Base-by-base conservation (phyloP, 2,329 filamentous ascomycete species). In the Emergomyces orientalis region DNA sequence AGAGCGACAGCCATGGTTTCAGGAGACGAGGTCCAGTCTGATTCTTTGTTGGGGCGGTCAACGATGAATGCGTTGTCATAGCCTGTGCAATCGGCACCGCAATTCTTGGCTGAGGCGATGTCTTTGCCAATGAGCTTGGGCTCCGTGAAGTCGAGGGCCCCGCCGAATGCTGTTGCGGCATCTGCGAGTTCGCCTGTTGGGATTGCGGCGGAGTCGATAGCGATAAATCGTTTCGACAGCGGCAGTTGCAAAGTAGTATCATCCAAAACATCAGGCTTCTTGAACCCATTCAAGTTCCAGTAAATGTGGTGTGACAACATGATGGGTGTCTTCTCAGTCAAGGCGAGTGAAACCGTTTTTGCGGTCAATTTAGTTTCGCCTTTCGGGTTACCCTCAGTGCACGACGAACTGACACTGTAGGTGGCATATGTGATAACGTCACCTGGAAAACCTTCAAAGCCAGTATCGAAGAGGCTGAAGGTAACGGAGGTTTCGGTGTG, bases 71-170 rank as follows among this genome's bases (percentile, higher is more conserved):
- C 79, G 64, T 79, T 80, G 81, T 93, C 91, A 74, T 96, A 96
- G 34, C 93, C 93, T 0, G 84, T 88, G 79, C 93, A 97, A 74
- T 85, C 85, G 66, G 81, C 82, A 19, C 91, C 92, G 72, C 93
- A 97, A 76, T 93, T 86, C 9, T 81, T 67, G 1, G 92, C 78
- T 59, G 85, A 80, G 27, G 80, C 76, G 60, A 90, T 81, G 68
- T 89, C 86, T 43, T 85, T 79, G 34, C 91, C 91, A 58, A 97
- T 80, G 69, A 90, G 83, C 80, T 95, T 96, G 11, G 90, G 88
- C 32, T 82, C 75, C 59, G 86, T 89, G 87, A 91, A 96, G 78
- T 81, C 76, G 47, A 79, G 67, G 13, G 72, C 71, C 41, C 74
- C 73, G n/a, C 72, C 64, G 52, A 70, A 74, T 34, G 92, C 90